Base-by-base conservation (phyloP, 345 rosid species). In the Arabidopsis arenosa region DNA sequence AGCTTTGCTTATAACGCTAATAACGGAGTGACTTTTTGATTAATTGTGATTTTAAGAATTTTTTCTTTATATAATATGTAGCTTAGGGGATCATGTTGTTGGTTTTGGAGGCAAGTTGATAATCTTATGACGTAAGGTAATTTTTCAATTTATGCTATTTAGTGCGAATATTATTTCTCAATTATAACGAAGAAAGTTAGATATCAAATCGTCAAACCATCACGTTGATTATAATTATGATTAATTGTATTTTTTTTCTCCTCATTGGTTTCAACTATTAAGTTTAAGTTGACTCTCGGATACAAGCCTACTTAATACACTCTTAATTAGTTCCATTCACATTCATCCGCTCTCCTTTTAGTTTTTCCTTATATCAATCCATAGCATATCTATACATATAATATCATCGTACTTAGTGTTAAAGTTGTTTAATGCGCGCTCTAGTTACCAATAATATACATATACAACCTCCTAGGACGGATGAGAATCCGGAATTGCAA, bases 401-500 rank as follows among this genome's bases (percentile, higher is more conserved):
- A 6, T 14, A 45, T 6, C 15, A n/a, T 45, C 51, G 18, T 14
- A n/a, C 51, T 45, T 45, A n/a, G 51, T 45, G 51, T 45, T n/a
- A 45, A 45, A 5, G n/a, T 45, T 14, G 17, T 45, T 45, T 45
- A 17, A 17, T 17, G 21, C 21, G 21, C 21, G 8, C 9, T 15
- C 23, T 48, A 17, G 17, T 58, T 60, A 37, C 61, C 28, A 49
- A 15, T 35, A 37, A 1, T 40, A 40, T 44, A 54, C 10, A 54
- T 23, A 39, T 67, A 28, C 68, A 59, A 67, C 26, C 73, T 77
- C 80, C 80, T 70, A 77, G 76, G 76, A 77, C 80, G 80, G 80
- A 77, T 47, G 71, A 63, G 72, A 77, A 77, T 77, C 80, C 76
- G 80, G 76, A 70, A 77, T 9, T 37, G 61, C 72, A 77, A 67